Evolutionary conservation across 495 filamentous ascomycete species (phyloP).

Genomic region (Amphirosellinia nigrospora): DNA sequence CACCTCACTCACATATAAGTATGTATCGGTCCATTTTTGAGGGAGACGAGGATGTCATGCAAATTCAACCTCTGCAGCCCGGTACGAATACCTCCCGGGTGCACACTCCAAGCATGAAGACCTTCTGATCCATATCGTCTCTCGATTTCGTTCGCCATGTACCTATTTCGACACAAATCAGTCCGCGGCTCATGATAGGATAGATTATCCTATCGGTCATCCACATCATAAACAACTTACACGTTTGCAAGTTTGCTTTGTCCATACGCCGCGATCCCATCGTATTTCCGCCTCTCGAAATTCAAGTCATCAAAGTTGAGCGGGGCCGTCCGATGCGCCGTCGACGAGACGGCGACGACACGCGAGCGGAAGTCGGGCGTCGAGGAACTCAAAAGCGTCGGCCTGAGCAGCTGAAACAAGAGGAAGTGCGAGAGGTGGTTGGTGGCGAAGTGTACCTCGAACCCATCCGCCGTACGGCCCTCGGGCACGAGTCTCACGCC

Average conservation of each 20-base stretch:
- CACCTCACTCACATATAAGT: conserved; percentile 39
- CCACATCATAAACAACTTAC: conserved; percentile 1
- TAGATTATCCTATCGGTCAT: neutral
- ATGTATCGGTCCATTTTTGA: conserved; percentile 28
- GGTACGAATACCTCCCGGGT: conserved; percentile 26
- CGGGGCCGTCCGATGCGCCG: conserved; percentile 47
- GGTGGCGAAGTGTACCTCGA: conserved; percentile 57
- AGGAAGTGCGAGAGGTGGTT: conserved; percentile 62
- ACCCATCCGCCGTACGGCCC: conserved; percentile 50
- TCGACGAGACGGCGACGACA: conserved; percentile 44
- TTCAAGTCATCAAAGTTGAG: conserved; percentile 54
- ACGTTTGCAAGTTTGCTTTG: conserved; percentile 61
- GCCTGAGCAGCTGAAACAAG: conserved; percentile 57
- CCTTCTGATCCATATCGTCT: conserved; percentile 32
- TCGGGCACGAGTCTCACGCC: conserved; percentile 52
- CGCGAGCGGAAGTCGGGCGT: conserved; percentile 37
- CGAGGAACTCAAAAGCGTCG: conserved; percentile 46
- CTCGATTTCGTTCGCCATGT: conserved; percentile 38
- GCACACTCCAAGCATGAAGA: conserved; percentile 35
- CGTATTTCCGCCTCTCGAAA: conserved; percentile 41
- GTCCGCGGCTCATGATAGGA: neutral
- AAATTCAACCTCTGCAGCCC: conserved; percentile 4
- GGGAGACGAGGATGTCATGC: conserved; percentile 23
- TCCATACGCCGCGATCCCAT: conserved; percentile 43
- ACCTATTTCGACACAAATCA: conserved; percentile 7